Base-by-base conservation (phyloP, 305 asterid species). In the Plantago lanceolata region DNA sequence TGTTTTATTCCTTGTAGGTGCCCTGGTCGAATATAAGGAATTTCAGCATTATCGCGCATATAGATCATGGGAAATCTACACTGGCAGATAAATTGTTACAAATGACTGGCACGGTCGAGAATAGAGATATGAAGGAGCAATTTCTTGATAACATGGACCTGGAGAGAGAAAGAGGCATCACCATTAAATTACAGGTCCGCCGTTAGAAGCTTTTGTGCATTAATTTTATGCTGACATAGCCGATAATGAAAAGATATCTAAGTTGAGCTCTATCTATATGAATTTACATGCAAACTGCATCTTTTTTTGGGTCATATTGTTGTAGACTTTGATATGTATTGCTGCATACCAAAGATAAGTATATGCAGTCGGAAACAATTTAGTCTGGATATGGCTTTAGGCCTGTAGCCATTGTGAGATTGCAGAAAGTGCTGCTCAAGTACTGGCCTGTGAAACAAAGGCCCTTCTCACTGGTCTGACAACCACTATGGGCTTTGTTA, bases 141-240 rank as follows among this genome's bases (percentile, higher is more conserved):
- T 93, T 90, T 83, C 95, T 93, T 47, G 99, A 93, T 78, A 93
- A 93, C 76, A 93, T 93, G 99, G 99, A 93, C 80, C 78, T 93
- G 81, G 99, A 93, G 84, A 88, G 99, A 77, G 99, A 93, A 78
- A 83, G 99, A 74, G 99, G 99, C 80, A 93, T 93, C 77, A 93
- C 99, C 68, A 93, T 93, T 73, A 93, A 93, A 80, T 77, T 93
- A 66, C 99, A 90, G 99, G 99, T 91, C 50, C 20, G 18, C 51
- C 51, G 15, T 52, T 63, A 51, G n/a, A 48, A 31, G 51, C 17
- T 62, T 21, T 61, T 44, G 15, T 48, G 56, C 57, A 35, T 18
- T 20, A 14, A 17, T n/a, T 1, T 49, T 49, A 5, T 49, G 26
- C 20, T 49, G 19, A 15, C 1, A 21, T 49, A 17, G 24, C 21